Conservation (phyloP, 2,329 filamentous ascomycete genomes). For the Talaromyces sp. region DNA sequence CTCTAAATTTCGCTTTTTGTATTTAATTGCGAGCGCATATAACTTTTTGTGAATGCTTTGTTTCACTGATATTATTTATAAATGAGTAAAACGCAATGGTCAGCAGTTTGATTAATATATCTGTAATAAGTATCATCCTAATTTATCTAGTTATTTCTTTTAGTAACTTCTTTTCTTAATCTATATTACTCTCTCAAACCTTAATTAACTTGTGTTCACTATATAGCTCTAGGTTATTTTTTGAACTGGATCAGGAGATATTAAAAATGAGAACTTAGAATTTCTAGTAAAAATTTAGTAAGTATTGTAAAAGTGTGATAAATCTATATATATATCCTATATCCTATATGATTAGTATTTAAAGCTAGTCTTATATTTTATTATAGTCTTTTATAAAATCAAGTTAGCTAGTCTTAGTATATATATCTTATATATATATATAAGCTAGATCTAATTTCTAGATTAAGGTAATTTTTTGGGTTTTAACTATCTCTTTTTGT, state of each 20-base stretch:
- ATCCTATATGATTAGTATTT: conserved; percentile 16
- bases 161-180: conserved; percentile 14
- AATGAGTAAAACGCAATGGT: conserved; percentile 3
- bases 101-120: not conserved
- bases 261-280: conserved; percentile 14
- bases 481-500: conserved; percentile 16
- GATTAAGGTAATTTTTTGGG: conserved; percentile 22
- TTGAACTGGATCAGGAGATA: not conserved
- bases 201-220: conserved; percentile 17
- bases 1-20: conserved; percentile 12
- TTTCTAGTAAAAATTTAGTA: conserved; percentile 1
- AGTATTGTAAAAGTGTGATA: not conserved
- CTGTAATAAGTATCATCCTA: conserved; percentile 13
- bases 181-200: conserved; percentile 9
- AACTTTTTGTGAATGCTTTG: conserved; percentile 10
- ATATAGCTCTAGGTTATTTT: conserved; percentile 7
- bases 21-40: conserved; percentile 10
- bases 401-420: not conserved
- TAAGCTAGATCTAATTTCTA: conserved; percentile 21
- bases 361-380: conserved; percentile 15
- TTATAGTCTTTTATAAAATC: conserved; percentile 12
- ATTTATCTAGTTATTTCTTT: conserved; percentile 8
- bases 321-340: conserved; percentile 14
- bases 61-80: conserved; percentile 12
- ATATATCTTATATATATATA: not conserved